Evolutionary conservation across 2,329 filamentous ascomycete genomes (phyloP), one percentile per base, ranked within the genome.

Genomic region (Exophiala aquamarina): DNA sequence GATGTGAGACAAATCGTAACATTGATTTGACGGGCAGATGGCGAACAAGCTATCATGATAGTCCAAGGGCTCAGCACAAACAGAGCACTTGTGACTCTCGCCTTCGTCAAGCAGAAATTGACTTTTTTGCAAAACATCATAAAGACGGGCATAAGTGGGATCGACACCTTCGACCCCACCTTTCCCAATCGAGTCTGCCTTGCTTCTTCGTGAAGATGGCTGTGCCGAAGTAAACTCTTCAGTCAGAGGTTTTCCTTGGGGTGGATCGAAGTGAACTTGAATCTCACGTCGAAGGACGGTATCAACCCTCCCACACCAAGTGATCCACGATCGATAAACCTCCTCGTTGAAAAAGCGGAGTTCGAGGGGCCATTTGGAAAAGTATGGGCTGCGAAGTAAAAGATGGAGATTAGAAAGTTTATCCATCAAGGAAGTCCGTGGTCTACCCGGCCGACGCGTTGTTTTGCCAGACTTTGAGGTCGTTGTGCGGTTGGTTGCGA

Each of bases 361-460:
- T 43, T 79, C 79, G 43, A 98, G 72, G 15, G 92, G 92, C 92
- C 90, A 95, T 36, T 83, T 74, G 13, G 75, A 72, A 63, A 97
- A 97, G 65, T 88, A 93, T 2, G 81, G 78, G 2, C 90, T 87
- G 1, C 86, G 78, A 1, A 95, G 75, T 1, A 98, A 74, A 2
- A 93, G 73, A 63, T 95, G 87, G 19, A 97, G 67, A 59, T 95
- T 93, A 3, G 85, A 84, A 20, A 97, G 65, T 31, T 89, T 77
- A 3, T 86, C 86, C 18, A 71, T 76, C 35, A 95, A 64, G 13
- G 77, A 85, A 21, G 77, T 73, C 2, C 70, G 66, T 6, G 85
- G 83, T 21, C 81, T 74, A 36, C 71, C 77, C 3, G 80, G 78
- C 13, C 73, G 77, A 9, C 79, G 59, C 17, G 66, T 63, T 33